Base-by-base conservation (phyloP, 1,139 yeast genomes). In the Yamadazyma pseudoaaseri region DNA sequence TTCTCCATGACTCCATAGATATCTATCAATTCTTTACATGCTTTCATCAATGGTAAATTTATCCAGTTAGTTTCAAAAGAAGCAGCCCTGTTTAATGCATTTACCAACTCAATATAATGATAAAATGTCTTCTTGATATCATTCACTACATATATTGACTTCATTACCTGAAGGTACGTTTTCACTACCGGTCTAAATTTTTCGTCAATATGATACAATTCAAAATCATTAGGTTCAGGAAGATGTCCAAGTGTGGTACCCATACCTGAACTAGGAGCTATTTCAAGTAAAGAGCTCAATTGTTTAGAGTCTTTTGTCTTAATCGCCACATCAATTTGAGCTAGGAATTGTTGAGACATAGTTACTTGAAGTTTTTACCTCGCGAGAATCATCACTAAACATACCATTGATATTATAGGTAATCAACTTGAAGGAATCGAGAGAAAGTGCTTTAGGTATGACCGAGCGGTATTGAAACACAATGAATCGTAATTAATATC, bases 1-100 rank as follows among this genome's bases (percentile, higher is more conserved):
- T 54, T 53, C 37, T 54, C 58, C 43, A 63, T 59, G 5, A 68
- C 71, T 32, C 61, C 60, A 48, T 67, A 65, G 8, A 73, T 60
- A 25, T 68, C 63, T 22, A 79, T 68, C 41, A 85, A 62, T 49
- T 81, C 86, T 25, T 68, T 66, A 20, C 83, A 70, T 5, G 77
- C 65, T 12, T 63, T 60, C 51, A 73, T 74, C 41, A 86, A 54
- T 2, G 84, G 79, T 1, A 67, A 68, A 33, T 83, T 69, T 20
- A 85, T 70, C 95, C 95, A 86, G 39, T 68, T 70, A 14, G 77
- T 72, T 44, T 79, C 79, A 9, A 63, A 54, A 39, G 79, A 87
- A 0, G 87, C 83, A 18, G 77, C 76, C 33, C 87, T 62, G 40
- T 80, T 79, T 36, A 81, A 49, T 12, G 65, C 52, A 36, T 61